Base-by-base conservation (phyloP, 495 filamentous ascomycete genomes). In the Penicillium longicatenatum region DNA sequence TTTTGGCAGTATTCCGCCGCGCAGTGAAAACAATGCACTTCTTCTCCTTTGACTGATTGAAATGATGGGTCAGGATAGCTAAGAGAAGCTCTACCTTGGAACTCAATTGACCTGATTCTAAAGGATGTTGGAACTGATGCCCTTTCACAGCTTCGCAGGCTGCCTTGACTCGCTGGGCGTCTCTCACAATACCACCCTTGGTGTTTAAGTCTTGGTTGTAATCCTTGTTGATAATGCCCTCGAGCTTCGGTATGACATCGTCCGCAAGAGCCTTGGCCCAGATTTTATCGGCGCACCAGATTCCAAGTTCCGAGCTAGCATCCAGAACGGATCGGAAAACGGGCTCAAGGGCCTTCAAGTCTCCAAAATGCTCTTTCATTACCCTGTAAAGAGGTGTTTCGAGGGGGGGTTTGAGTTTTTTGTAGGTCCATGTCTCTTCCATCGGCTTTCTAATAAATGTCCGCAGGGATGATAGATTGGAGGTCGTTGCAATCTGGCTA, bases 1-100 rank as follows among this genome's bases (percentile, higher is more conserved):
- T 71, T 30, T 83, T 83, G 1, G 93, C 94, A 3, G 91, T 93
- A 48, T 90, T 85, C 37, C 94, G 79, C 58, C 85, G 80, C 53
- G 88, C 76, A 0, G 93, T 90, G 71, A 99, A 99, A 1, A 98
- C 83, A 51, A 99, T 94, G 62, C 92, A 97, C 64, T 89, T 87
- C 20, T 83, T 79, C 1, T 85, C 77, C 11, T 79, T 75, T 24
- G 76, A 74, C 5, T 66, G 63, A 22, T 78, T 68, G 67, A 89
- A 94, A 49, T 87, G 76, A 20, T 81, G 61, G 2, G 63, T 60
- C 4, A 98, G 75, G 45, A 82, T 79, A 17, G 73, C 58, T 26
- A 83, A 44, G 2, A 99, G 81, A 5, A 81, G 52, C 2, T 84
- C 62, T 3, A 94, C 89, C 68, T 97, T 98, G 4, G 81, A 65